A percentile compares a stretch with the other conserved stretches of the same genome.
These are phyloP conservation scores for Dicorynia guianensis DNA, from an alignment of 306 rosid species.

Conservation along the genomic window DNA sequence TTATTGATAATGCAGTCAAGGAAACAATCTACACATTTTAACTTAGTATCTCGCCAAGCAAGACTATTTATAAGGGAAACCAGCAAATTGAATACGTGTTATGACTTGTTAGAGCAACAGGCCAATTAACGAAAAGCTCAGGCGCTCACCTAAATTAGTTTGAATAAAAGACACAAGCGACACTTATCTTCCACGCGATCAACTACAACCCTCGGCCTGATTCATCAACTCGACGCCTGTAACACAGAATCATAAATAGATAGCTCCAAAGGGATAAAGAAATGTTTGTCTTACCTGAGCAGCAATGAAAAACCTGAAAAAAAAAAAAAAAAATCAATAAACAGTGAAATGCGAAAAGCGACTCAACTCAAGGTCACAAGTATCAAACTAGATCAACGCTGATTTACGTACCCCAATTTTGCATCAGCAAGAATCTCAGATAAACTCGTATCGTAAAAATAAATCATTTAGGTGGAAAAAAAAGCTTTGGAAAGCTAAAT, in stretches of 20 bases:
- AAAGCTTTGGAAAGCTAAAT: neutral
- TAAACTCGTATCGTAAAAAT: neutral
- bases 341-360: neutral
- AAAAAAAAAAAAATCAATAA: neutral
- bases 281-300: neutral
- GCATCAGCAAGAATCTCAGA: neutral
- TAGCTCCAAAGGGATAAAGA: neutral
- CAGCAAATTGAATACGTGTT: neutral
- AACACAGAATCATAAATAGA: constrained; percentile 6
- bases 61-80: neutral
- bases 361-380: neutral
- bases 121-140: neutral
- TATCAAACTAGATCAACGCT: constrained; percentile 8
- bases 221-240: neutral
- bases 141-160: constrained; percentile 4
- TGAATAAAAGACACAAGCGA: neutral
- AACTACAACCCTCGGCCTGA: neutral
- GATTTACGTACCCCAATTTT: neutral
- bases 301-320: neutral
- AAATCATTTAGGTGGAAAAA: neutral
- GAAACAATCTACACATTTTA: neutral
- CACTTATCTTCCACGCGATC: neutral
- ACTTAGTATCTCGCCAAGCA: constrained; percentile 5
- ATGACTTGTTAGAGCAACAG: neutral
- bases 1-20: constrained; percentile 2